Conservation (phyloP, 768 basidiomycete species). For the Ramaria rubella region DNA sequence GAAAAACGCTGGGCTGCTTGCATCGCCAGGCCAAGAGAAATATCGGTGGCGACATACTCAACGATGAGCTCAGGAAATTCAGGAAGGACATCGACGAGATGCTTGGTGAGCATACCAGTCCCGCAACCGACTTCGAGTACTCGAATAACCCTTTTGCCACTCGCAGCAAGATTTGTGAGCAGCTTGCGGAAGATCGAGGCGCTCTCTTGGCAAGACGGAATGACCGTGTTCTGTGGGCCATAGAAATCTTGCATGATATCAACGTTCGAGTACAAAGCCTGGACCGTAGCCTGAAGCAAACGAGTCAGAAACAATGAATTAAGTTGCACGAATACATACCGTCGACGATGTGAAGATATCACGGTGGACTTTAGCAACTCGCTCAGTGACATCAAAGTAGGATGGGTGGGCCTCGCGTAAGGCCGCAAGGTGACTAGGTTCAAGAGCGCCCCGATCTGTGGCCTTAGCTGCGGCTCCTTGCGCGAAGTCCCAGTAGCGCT, state of each 20-base stretch:
- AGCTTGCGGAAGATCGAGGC: conserved; percentile 13
- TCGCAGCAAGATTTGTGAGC: conserved; percentile 5
- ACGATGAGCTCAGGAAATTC: conserved; percentile 13
- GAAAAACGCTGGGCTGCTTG: conserved; percentile 14
- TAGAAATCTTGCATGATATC: conserved; percentile 12
- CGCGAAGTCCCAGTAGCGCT: conserved; percentile 10
- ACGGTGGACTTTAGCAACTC: conserved; percentile 7
- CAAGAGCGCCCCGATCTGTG: neutral
- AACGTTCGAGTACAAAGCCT: conserved; percentile 9
- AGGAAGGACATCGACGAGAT: conserved; percentile 14
- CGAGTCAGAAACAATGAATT: neutral
- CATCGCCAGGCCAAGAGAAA: conserved; percentile 13
- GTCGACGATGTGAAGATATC: conserved; percentile 9
- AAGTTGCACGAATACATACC: neutral
- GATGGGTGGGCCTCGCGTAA: conserved; percentile 7
- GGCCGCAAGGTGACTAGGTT: neutral
- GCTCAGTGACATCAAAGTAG: conserved; percentile 9
- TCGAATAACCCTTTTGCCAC: conserved; percentile 17
- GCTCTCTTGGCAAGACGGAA: conserved; percentile 12
- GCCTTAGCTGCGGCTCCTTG: neutral
- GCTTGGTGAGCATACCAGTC: conserved; percentile 15
- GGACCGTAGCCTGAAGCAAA: conserved; percentile 3
- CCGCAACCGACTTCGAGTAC: conserved; percentile 20
- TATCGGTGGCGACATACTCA: conserved; percentile 18
- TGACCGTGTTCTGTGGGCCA: conserved; percentile 7